phyloP scores from a whole-genome alignment of 257 asterid species.

The Striga asiatica region DNA sequence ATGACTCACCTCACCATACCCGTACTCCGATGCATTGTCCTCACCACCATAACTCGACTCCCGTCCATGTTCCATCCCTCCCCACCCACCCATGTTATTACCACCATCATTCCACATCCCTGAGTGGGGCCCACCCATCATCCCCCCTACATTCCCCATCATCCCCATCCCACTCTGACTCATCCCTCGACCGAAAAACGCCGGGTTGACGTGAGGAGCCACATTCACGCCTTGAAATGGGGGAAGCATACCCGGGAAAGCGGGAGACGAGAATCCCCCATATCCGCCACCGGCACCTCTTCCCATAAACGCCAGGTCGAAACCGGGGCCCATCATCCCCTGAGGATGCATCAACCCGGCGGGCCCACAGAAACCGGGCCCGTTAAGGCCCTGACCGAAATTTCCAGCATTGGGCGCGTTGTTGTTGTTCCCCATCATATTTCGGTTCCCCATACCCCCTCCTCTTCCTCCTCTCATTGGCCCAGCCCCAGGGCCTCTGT shows the following conservation, averaged over 20 bases:
- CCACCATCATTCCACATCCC: constrained; percentile 91
- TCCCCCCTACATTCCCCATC: constrained; percentile 71
- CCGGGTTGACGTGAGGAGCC: constrained; percentile 96
- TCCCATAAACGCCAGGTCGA: constrained; percentile 89
- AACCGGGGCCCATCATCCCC: constrained; percentile 91
- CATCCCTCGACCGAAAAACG: constrained; percentile 92
- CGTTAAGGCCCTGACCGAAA: constrained; percentile 35
- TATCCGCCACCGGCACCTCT: constrained; percentile 73
- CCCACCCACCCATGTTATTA: constrained; percentile 80
- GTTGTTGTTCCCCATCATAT: constrained; percentile 47
- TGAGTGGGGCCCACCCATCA: constrained; percentile 71
- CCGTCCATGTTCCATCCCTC: constrained; percentile 73
- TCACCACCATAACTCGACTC: constrained; percentile 93
- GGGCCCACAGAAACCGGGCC: constrained; percentile 62
- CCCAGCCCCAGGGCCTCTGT: constrained; percentile 63
- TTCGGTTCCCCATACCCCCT: constrained; percentile 41
- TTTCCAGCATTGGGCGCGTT: constrained; percentile 47
- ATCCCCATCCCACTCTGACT: constrained; percentile 81
- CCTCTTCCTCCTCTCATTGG: constrained; percentile 57
- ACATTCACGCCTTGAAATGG: constrained; percentile 77
- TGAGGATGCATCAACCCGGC: constrained; percentile 84
- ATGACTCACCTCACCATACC: constrained; percentile 67
- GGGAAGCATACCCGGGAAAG: constrained; percentile 63
- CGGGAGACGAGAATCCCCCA: constrained; percentile 76
- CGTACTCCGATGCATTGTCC: constrained; percentile 74